Conservation (phyloP, 371 early-diverging fungal species). For the Haplosporangium sp. region DNA sequence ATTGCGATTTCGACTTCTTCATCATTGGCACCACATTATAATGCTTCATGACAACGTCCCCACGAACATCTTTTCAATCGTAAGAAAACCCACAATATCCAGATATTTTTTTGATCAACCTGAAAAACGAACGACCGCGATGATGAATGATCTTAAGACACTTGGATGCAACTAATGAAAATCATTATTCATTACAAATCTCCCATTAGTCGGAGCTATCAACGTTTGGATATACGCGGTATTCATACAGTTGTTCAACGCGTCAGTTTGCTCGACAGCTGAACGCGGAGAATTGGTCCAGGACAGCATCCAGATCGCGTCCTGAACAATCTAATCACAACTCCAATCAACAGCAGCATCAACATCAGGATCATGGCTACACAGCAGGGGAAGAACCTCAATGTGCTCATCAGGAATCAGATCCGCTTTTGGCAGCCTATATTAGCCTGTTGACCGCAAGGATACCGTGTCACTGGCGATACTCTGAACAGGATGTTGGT, state of each 20-base stretch:
- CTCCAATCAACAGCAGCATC: neutral
- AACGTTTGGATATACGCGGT: slow-evolving; percentile 53
- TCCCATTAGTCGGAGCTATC: slow-evolving; percentile 53
- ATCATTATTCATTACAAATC: neutral
- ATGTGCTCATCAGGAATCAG: slow-evolving; percentile 23
- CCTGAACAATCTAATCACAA: slow-evolving; percentile 8
- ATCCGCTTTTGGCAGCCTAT: slow-evolving; percentile 41
- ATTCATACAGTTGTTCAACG: slow-evolving; percentile 35
- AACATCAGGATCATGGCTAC: neutral
- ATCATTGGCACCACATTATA: no score
- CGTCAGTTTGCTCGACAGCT: slow-evolving; percentile 39
- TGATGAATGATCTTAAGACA: neutral
- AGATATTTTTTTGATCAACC: no score
- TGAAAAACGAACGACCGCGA: neutral
- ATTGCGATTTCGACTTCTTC: neutral
- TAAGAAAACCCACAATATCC: no score
- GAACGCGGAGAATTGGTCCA: slow-evolving; percentile 25
- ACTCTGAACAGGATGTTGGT: slow-evolving; percentile 8
- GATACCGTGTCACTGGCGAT: slow-evolving; percentile 52
- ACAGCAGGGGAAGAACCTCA: neutral
- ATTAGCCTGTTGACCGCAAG: slow-evolving; percentile 31
- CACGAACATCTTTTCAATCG: no score
- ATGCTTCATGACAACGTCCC: no score
- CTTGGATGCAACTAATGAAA: neutral
- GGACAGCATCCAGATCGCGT: slow-evolving; percentile 16